phyloP scores from a whole-genome alignment of 2,329 filamentous ascomycete genomes.

The Beauveria varroae region DNA sequence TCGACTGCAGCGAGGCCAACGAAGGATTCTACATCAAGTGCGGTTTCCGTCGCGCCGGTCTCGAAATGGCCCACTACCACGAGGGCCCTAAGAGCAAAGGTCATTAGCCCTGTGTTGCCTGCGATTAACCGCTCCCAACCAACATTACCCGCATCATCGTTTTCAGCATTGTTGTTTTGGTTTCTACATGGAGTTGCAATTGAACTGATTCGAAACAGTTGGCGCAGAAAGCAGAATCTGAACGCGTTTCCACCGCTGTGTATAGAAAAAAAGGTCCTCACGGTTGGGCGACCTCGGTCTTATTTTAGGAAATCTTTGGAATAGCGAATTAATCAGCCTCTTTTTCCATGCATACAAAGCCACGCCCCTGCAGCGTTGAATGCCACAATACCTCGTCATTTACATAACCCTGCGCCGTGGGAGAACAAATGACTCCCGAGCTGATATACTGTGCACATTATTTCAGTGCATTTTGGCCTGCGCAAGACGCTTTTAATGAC shows the following conservation, averaged over 20 bases:
- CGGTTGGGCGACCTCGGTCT: neutral
- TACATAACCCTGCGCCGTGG: conserved; percentile 22
- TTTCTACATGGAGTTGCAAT: neutral
- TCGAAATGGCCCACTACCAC: conserved; percentile 98
- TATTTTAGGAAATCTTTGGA: neutral
- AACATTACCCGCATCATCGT: neutral
- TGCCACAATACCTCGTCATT: conserved; percentile 22
- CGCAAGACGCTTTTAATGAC: no score
- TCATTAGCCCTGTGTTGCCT: conserved; percentile 1
- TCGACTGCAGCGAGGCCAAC: conserved; percentile 93
- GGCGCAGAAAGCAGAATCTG: conserved; percentile 6
- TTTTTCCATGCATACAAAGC: neutral
- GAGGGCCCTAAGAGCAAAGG: conserved; percentile 46
- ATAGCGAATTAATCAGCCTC: neutral
- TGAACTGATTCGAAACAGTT: conserved; percentile 2
- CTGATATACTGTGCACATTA: no score
- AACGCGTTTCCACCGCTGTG: neutral
- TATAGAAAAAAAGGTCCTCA: neutral
- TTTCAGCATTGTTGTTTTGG: neutral
- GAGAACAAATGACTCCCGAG: no score
- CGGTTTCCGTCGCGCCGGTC: conserved; percentile 81
- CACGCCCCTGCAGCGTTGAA: neutral
- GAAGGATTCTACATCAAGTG: conserved; percentile 98
- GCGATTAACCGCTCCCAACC: neutral
- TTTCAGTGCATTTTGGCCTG: no score